These are phyloP conservation scores for Paecilomyces formosus DNA, from an alignment of 2,329 filamentous ascomycete genomes.

Conservation along the genomic window DNA sequence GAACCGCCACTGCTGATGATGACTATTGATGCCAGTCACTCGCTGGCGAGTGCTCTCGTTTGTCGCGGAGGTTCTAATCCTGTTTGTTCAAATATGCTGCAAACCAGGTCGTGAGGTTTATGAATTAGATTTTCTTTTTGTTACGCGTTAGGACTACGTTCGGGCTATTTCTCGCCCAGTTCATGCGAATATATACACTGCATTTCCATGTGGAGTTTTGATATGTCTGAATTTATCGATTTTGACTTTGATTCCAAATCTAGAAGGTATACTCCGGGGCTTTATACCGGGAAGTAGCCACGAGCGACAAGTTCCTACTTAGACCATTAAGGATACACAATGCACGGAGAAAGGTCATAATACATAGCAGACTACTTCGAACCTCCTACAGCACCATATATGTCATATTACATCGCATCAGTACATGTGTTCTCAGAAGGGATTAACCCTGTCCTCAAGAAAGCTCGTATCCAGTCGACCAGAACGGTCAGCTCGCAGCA, in stretches of 20 bases:
- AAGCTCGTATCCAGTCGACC: too few species aligned
- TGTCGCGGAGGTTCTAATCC: neutral
- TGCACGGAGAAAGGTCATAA: neutral
- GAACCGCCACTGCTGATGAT: slow-evolving; percentile 21
- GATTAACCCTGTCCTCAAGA: too few species aligned
- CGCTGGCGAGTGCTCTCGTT: slow-evolving; percentile 14
- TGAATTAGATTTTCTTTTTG: neutral
- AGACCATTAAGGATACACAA: neutral
- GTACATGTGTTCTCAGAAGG: neutral
- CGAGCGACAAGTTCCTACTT: neutral
- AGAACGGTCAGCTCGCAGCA: too few species aligned
- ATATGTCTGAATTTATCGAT: neutral
- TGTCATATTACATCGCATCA: neutral
- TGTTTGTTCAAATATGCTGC: neutral
- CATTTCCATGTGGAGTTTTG: neutral
- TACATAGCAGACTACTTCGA: neutral
- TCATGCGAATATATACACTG: neutral
- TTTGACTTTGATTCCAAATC: neutral
- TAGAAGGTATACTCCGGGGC: neutral
- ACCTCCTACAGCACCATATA: neutral
- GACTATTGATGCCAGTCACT: slow-evolving; percentile 17
- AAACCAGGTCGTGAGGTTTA: neutral
- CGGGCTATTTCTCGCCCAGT: neutral
- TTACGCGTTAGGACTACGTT: neutral
- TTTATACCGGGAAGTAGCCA: neutral